Percentiles rank a stretch among this genome's conserved stretches.
These are phyloP conservation scores for Fusarium oligoseptatum DNA, from an alignment of 2,329 filamentous ascomycete species.

Conservation along the genomic window DNA sequence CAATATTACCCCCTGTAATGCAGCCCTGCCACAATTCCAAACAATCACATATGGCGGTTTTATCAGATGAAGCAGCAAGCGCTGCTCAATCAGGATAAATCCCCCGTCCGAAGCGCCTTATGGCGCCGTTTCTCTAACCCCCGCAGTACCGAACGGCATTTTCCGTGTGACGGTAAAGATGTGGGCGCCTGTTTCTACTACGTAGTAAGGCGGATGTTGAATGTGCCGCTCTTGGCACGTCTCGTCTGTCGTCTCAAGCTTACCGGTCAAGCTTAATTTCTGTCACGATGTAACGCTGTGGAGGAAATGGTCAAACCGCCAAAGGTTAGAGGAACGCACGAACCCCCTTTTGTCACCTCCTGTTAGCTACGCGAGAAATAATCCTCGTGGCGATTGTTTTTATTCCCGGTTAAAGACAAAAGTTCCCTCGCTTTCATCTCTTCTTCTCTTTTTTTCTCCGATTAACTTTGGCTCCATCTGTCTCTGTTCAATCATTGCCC, in stretches of 20 bases:
- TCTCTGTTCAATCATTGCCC: constrained; percentile 11
- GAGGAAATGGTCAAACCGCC: not conserved
- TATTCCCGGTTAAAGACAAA: not conserved
- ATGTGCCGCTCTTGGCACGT: constrained; percentile 14
- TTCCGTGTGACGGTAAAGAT: not conserved
- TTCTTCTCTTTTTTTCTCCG: not conserved
- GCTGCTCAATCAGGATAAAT: not conserved
- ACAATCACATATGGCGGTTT: not conserved
- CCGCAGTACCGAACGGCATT: not conserved
- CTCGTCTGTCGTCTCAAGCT: constrained; percentile 13
- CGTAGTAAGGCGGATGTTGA: not conserved
- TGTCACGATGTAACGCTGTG: not conserved
- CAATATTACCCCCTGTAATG: not conserved
- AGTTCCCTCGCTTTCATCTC: not conserved
- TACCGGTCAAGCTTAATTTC: constrained; percentile 7
- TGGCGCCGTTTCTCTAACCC: not conserved
- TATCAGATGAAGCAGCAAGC: not conserved
- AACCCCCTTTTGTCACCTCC: constrained; percentile 16
- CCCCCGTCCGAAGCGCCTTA: not conserved
- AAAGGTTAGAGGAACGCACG: not conserved
- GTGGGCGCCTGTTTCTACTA: not conserved
- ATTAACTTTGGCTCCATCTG: not conserved
- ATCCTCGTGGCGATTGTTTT: not conserved
- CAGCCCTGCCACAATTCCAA: not conserved
- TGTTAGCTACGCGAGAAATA: not conserved